These are phyloP conservation scores for Stipa capillata DNA, from an alignment of 176 grass and related monocot genomes.

Conservation along the genomic window DNA sequence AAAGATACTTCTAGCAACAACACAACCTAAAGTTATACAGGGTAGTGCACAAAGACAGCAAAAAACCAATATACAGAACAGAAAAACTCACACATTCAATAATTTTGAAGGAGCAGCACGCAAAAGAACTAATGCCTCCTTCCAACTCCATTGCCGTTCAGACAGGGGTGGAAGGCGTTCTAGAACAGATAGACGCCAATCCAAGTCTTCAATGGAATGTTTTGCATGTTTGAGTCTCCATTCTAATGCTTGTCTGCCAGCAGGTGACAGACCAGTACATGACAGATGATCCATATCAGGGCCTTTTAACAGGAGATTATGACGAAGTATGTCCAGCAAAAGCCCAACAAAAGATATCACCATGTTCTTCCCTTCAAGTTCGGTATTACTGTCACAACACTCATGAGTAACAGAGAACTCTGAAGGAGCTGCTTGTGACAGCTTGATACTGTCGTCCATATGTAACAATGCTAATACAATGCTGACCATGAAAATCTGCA, in stretches of 20 bases:
- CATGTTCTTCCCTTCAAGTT: slow-evolving; percentile 47
- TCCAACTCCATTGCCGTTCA: slow-evolving; percentile 80
- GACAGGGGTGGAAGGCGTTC: slow-evolving; percentile 66
- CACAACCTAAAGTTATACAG: background rate
- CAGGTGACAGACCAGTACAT: slow-evolving; percentile 41
- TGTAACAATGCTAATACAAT: slow-evolving; percentile 74
- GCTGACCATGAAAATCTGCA: slow-evolving; percentile 88
- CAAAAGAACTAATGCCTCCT: slow-evolving; percentile 92
- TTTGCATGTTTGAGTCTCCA: slow-evolving; percentile 76
- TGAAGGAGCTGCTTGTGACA: slow-evolving; percentile 22
- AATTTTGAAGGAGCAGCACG: slow-evolving; percentile 90
- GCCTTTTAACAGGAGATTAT: slow-evolving; percentile 40
- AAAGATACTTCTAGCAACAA: background rate
- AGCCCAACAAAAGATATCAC: slow-evolving; percentile 64
- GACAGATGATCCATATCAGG: slow-evolving; percentile 42
- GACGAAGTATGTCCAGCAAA: slow-evolving; percentile 64
- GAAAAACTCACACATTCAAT: slow-evolving; percentile 79
- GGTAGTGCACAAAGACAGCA: slow-evolving; percentile 3
- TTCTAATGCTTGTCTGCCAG: slow-evolving; percentile 64
- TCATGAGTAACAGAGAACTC: slow-evolving; percentile 24
- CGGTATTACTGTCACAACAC: slow-evolving; percentile 24
- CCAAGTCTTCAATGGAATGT: slow-evolving; percentile 70
- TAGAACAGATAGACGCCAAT: slow-evolving; percentile 87
- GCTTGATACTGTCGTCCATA: slow-evolving; percentile 55
- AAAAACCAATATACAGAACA: background rate